These are phyloP conservation scores for Nelumbo lutea DNA, from an alignment of 164 flowering plant species.

Conservation along the genomic window DNA sequence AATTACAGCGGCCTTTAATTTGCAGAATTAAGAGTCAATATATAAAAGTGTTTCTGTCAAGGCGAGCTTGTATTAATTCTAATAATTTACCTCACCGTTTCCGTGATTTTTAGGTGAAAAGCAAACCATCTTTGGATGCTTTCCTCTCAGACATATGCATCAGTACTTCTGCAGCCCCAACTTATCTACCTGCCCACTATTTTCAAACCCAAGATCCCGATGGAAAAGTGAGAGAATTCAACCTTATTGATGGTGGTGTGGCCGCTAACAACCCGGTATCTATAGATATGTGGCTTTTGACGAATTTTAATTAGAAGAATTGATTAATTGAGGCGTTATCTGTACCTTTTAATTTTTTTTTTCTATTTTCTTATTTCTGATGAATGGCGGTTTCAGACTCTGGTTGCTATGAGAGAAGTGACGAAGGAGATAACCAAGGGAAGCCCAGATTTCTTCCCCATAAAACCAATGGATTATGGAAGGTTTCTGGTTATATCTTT, in stretches of 20 bases:
- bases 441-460: constrained; percentile 23
- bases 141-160: constrained; percentile 33
- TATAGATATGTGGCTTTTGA: neutral
- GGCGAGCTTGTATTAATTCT: no score
- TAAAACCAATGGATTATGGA: constrained; percentile 23
- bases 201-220: constrained; percentile 16
- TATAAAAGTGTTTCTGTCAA: no score
- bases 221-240: constrained; percentile 23
- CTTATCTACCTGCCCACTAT: constrained; percentile 33
- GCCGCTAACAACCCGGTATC: constrained; percentile 35
- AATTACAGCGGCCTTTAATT: no score
- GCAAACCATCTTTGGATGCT: constrained; percentile 11
- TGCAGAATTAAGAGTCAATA: no score
- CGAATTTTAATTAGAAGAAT: no score
- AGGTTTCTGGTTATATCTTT: constrained; percentile 31
- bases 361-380: neutral
- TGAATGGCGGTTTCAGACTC: constrained; percentile 14
- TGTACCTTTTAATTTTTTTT: no score
- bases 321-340: no score
- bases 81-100: no score
- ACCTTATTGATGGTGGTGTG: constrained; percentile 33
- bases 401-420: constrained; percentile 29
- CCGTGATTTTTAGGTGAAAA: constrained; percentile 4
- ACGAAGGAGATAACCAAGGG: constrained; percentile 12
- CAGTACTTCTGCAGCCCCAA: constrained; percentile 38